Evolutionary conservation across 441 rosid genomes (phyloP).

Genomic region (Corymbia calophylla): DNA sequence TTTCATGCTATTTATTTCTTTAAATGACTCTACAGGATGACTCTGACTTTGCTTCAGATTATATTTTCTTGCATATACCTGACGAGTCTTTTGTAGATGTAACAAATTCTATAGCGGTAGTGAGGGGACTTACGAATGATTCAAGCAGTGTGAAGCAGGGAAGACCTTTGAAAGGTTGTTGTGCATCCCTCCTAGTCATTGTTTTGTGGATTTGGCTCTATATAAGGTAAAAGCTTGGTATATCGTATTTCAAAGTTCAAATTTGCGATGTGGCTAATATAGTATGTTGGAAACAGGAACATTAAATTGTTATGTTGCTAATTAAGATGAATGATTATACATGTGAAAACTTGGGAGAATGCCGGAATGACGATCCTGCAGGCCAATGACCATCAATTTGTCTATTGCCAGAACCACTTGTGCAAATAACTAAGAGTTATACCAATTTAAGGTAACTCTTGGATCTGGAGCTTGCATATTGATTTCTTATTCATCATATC

Average conservation of each 20-base stretch:
- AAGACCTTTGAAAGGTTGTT: not conserved
- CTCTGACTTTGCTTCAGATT: not conserved
- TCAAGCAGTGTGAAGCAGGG: not conserved
- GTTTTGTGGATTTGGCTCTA: conserved; percentile 65
- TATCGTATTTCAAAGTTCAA: not conserved
- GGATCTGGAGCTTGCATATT: too few relatives aligned
- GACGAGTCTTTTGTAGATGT: not conserved
- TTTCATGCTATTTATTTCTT: too few relatives aligned
- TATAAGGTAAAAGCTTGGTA: conserved; percentile 54
- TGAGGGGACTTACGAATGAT: not conserved
- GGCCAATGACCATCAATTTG: not conserved
- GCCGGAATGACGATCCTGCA: too few relatives aligned
- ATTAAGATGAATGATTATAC: conserved; percentile 15
- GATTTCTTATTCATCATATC: not conserved
- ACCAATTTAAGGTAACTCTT: not conserved
- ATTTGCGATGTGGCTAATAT: not conserved
- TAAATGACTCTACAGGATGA: too few relatives aligned
- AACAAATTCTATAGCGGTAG: not conserved
- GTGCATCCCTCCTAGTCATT: conserved; percentile 46
- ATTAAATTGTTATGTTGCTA: conserved; percentile 59
- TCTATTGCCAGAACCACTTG: too few relatives aligned
- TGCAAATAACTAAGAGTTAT: too few relatives aligned
- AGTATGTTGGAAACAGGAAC: conserved; percentile 34
- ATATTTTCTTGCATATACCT: not conserved
- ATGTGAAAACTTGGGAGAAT: too few relatives aligned